These are phyloP conservation scores for Dendrobium nobile DNA, from an alignment of 106 monocot species.

Conservation along the genomic window DNA sequence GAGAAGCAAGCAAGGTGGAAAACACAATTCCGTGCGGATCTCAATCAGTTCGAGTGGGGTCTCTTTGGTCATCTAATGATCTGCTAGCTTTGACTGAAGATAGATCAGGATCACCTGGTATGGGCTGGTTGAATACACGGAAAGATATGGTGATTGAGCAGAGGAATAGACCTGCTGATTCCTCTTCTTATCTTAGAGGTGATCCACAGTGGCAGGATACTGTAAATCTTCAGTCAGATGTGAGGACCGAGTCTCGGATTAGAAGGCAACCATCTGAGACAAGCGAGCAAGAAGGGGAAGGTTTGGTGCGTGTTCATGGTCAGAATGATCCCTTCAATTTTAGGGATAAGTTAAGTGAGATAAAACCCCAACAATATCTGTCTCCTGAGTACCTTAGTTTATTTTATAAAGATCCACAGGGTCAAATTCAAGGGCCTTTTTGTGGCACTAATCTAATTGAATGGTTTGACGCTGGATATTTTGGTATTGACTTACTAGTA, in stretches of 20 bases:
- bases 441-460: slow-evolving; percentile 83
- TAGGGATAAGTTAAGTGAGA: slow-evolving; percentile 24
- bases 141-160: slow-evolving; percentile 31
- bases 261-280: slow-evolving; percentile 27
- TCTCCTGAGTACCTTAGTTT: slow-evolving; percentile 70
- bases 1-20: slow-evolving; percentile 30
- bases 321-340: slow-evolving; percentile 17
- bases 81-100: slow-evolving; percentile 23
- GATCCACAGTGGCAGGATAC: slow-evolving; percentile 19
- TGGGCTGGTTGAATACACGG: slow-evolving; percentile 12
- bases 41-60: slow-evolving; percentile 25
- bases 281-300: slow-evolving; percentile 8
- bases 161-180: slow-evolving; percentile 3
- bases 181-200: slow-evolving; percentile 25
- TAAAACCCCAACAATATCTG: slow-evolving; percentile 27
- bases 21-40: slow-evolving; percentile 36
- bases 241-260: slow-evolving; percentile 14
- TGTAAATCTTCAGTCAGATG: slow-evolving; percentile 22
- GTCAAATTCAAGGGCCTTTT: slow-evolving; percentile 94
- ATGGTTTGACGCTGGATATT: slow-evolving; percentile 96
- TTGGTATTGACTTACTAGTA: slow-evolving; percentile 94
- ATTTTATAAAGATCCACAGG: slow-evolving; percentile 94
- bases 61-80: slow-evolving; percentile 26
- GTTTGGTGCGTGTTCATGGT: neutral
- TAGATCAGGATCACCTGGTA: slow-evolving; percentile 16